These are phyloP conservation scores for Cavenderia fasciculata DNA, from an alignment of 78 protist genomes.

Conservation along the genomic window DNA sequence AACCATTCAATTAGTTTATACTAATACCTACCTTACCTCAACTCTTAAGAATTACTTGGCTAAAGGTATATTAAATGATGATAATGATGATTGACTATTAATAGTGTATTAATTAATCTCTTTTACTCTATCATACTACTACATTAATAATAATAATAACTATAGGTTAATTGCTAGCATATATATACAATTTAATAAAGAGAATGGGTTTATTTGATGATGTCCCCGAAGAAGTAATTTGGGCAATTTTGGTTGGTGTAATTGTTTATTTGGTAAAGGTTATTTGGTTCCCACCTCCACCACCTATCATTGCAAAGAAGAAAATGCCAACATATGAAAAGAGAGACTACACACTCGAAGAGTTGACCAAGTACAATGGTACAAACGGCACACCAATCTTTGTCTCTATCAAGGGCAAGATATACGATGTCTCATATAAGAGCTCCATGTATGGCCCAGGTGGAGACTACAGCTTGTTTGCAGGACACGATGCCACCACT, in stretches of 20 bases:
- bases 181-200: too few relatives aligned
- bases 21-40: too few relatives aligned
- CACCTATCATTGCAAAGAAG: neutral
- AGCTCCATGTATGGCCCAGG: conserved; percentile 66
- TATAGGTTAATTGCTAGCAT: too few relatives aligned
- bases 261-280: conserved; percentile 40
- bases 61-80: too few relatives aligned
- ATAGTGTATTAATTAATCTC: too few relatives aligned
- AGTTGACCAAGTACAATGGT: conserved; percentile 36
- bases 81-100: too few relatives aligned
- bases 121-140: too few relatives aligned
- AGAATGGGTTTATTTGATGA: too few relatives aligned
- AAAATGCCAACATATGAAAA: neutral
- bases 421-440: conserved; percentile 59
- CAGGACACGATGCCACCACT: conserved; percentile 66
- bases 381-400: conserved; percentile 33
- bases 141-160: too few relatives aligned
- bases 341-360: conserved; percentile 26
- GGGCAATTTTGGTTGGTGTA: conserved; percentile 39
- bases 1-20: too few relatives aligned
- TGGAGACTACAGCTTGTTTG: conserved; percentile 35
- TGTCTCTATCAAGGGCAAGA: conserved; percentile 45
- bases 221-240: conserved; percentile 61
- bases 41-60: too few relatives aligned
- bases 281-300: conserved; percentile 34